phyloP scores from a whole-genome alignment of 2,329 filamentous ascomycete species.

The Paraphaeosphaeria minitans region DNA sequence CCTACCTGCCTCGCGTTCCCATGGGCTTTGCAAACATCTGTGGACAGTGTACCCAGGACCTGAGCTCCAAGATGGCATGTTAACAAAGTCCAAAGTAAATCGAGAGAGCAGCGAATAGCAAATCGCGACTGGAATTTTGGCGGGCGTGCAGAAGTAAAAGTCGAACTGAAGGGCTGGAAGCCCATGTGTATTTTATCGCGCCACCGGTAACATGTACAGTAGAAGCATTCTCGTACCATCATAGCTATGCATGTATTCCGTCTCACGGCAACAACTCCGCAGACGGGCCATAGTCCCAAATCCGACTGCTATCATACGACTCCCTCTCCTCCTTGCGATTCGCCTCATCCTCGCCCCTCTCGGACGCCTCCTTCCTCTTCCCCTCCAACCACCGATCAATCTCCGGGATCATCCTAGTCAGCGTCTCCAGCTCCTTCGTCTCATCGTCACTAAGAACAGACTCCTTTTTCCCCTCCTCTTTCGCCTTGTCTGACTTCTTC shows the following conservation, averaged over 20 bases:
- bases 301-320: constrained; percentile 38
- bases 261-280: not conserved
- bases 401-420: constrained; percentile 26
- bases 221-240: not conserved
- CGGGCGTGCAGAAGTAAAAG: no score
- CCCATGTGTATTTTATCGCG: not conserved
- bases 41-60: no score
- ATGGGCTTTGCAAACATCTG: no score
- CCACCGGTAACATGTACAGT: not conserved
- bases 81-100: no score
- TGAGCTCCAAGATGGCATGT: no score
- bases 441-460: constrained; percentile 27
- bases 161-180: no score
- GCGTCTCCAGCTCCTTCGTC: constrained; percentile 24
- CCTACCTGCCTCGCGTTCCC: no score
- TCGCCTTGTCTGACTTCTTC: constrained; percentile 43
- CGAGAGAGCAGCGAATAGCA: no score
- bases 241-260: not conserved
- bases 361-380: constrained; percentile 36
- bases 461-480: constrained; percentile 35
- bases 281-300: constrained; percentile 45
- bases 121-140: no score
- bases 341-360: constrained; percentile 42
- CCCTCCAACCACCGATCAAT: constrained; percentile 37
- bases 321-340: constrained; percentile 41